Percentiles rank a stretch among this genome's conserved stretches.
These are phyloP conservation scores for Diaporthe velutina DNA, from an alignment of 2,329 filamentous ascomycete species.

Conservation along the genomic window DNA sequence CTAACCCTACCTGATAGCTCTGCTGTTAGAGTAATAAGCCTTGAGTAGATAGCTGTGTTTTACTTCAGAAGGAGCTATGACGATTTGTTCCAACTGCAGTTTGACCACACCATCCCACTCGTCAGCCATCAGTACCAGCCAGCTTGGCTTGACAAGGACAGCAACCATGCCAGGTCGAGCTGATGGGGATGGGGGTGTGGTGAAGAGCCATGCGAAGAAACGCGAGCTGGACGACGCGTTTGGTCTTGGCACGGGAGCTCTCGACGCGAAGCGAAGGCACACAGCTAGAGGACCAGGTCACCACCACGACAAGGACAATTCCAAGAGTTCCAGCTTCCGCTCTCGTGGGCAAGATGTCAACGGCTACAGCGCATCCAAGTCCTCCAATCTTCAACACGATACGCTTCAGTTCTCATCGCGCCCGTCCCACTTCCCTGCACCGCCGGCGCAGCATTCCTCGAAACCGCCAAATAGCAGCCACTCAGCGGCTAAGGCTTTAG, in stretches of 20 bases:
- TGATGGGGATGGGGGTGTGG: background rate
- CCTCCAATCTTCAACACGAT: background rate
- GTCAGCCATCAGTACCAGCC: background rate
- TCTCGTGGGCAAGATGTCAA: background rate
- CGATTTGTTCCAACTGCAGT: background rate
- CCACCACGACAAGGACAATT: background rate
- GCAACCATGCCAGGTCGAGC: background rate
- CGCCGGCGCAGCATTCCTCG: background rate
- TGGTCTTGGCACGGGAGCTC: background rate
- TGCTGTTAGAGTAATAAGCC: no score
- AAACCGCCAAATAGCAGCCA: no score
- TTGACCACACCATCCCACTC: background rate
- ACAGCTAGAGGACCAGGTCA: background rate
- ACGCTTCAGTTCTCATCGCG: background rate
- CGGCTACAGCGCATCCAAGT: background rate
- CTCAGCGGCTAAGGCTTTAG: background rate
- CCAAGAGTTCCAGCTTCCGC: background rate
- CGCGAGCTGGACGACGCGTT: background rate
- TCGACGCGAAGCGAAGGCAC: background rate
- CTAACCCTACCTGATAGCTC: no score
- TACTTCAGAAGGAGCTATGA: background rate
- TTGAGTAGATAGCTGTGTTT: background rate
- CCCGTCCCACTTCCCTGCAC: background rate
- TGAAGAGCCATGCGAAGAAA: background rate
- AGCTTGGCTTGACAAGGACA: background rate